phyloP scores from a whole-genome alignment of 805 yeast species.

The Metschnikowia matae region DNA sequence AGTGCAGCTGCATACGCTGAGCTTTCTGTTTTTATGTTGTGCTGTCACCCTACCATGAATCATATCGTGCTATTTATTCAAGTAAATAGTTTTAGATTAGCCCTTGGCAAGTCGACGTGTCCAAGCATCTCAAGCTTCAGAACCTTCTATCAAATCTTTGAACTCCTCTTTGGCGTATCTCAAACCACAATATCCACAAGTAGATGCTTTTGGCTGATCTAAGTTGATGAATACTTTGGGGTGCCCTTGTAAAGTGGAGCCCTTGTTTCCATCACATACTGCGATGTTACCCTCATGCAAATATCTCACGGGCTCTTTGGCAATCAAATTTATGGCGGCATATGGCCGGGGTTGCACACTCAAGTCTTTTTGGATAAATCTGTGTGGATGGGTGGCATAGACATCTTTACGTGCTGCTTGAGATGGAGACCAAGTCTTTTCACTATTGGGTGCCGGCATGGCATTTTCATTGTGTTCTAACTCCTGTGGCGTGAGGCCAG shows the following conservation, averaged over 20 bases:
- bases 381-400: slow-evolving; percentile 46
- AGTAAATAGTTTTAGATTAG: neutral
- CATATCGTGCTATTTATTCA: neutral
- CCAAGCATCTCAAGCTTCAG: neutral
- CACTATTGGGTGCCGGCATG: slow-evolving; percentile 75
- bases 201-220: slow-evolving; percentile 66
- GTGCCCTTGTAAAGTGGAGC: slow-evolving; percentile 68
- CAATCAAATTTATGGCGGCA: slow-evolving; percentile 81
- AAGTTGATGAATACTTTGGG: slow-evolving; percentile 79
- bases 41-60: neutral
- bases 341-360: slow-evolving; percentile 69
- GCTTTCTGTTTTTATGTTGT: too few relatives aligned
- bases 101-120: neutral
- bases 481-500: slow-evolving; percentile 18
- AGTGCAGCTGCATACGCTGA: too few relatives aligned
- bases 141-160: slow-evolving; percentile 35
- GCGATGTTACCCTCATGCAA: slow-evolving; percentile 56
- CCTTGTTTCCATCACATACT: slow-evolving; percentile 78
- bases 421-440: slow-evolving; percentile 63
- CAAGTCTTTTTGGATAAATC: slow-evolving; percentile 71
- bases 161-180: slow-evolving; percentile 56
- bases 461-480: slow-evolving; percentile 25
- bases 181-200: slow-evolving; percentile 81
- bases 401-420: slow-evolving; percentile 61
- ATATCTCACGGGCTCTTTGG: slow-evolving; percentile 65